Evolutionary conservation across 805 yeast genomes (phyloP), one percentile per base, ranked within the genome.

Genomic region (Gaillardinia entomophila): DNA sequence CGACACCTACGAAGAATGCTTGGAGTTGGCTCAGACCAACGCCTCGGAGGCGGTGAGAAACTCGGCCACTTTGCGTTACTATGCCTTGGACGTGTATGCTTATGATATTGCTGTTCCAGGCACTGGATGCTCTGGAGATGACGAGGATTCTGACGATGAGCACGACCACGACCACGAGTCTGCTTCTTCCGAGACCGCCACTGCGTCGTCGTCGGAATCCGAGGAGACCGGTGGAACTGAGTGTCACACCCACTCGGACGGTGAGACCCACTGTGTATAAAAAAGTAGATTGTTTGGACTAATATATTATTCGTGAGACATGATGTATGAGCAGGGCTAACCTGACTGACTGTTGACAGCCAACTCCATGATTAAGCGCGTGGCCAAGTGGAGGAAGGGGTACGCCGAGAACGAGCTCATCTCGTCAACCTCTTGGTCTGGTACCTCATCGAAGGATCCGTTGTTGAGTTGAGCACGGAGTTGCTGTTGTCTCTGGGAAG

Each of bases 341-440:
- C 51, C 59, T 30, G 68, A 69, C 46, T 87, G 96, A 49, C 90
- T 79, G 53, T 90, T 92, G 12, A 92, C 97, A 1, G 98, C 98
- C 43, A 90, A 69, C 58, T 90, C 97, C 96, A 90, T 88, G 41
- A 90, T 90, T 42, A 90, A 71, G 50, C 88, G 68, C 2, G 97
- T 90, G 27, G 97, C 90, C 49, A 90, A 66, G 57, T 92, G 96
- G 49, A 92, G 66, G 57, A 90, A 90, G 19, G 98, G 97, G 53
- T 90, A 90, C 0, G 97, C 97, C 30, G 92, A 81, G 51, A 88
- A 87, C n/a, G 94, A 82, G 38, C 87, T 80, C 60, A 82, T 84
- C 43, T 82, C 90, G 44, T 83, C 92, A 32, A 52, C 55, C 38
- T 57, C 68, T 38, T 59, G 64, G 32, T 53, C 64, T 1, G 57